Percentiles rank a stretch among this genome's conserved stretches.
Conservation (phyloP, 805 yeast species). For the Alloascoidea hylecoeti region DNA sequence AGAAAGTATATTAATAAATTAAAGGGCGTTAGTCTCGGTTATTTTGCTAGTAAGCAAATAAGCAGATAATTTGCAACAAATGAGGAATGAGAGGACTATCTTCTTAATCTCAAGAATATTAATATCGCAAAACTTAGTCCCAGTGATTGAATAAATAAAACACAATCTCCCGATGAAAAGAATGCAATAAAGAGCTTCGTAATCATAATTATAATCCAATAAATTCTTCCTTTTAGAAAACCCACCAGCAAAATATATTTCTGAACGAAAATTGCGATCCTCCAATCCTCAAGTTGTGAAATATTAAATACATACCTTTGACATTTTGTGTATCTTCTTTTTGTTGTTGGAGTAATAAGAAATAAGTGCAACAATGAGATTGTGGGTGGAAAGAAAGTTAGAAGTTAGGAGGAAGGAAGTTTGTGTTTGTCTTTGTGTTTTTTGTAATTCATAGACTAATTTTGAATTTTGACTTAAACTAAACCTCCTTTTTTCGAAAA, state of each 20-base stretch:
- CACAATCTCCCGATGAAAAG: background rate
- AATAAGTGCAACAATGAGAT: background rate
- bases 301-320: constrained; percentile 1
- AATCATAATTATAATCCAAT: background rate
- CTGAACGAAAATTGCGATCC: no score
- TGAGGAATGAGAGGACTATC: no score
- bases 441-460: background rate
- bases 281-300: no score
- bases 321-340: background rate
- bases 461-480: background rate
- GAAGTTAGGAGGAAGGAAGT: no score
- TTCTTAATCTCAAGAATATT: no score
- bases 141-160: background rate
- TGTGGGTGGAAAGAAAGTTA: background rate
- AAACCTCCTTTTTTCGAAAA: background rate
- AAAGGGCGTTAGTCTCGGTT: no score
- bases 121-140: background rate
- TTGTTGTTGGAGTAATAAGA: background rate
- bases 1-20: no score
- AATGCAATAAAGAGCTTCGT: background rate
- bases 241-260: background rate
- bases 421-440: no score
- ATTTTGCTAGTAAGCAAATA: no score
- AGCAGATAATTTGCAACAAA: no score
- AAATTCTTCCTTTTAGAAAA: background rate